Percentiles rank a stretch among this genome's conserved stretches.
Evolutionary conservation across 202 grass and related monocot genomes (phyloP).

Genomic region (Elaeis oleifera): DNA sequence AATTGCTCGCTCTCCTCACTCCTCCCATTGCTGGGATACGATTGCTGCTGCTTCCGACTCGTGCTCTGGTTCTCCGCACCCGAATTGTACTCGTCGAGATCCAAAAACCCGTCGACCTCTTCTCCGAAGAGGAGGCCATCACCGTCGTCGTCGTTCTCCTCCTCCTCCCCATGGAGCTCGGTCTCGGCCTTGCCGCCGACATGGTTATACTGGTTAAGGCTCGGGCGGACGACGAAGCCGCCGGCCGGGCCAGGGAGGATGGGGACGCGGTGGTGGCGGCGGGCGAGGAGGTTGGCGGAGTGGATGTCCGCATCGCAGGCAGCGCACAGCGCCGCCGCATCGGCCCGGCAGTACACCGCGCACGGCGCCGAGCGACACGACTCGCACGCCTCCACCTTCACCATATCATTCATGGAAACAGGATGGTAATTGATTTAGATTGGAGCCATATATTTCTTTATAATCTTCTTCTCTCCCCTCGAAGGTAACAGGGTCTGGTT

Average conservation of each 20-base stretch:
- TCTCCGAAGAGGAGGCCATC: conserved; percentile 16
- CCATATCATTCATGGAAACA: conserved; percentile 9
- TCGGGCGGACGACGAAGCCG: conserved; percentile 22
- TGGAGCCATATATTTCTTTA: background rate
- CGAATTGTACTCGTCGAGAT: conserved; percentile 24
- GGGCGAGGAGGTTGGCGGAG: conserved; percentile 39
- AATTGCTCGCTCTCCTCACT: conserved; percentile 26
- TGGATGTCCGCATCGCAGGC: conserved; percentile 38
- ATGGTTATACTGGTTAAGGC: conserved; percentile 24
- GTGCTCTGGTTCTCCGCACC: background rate
- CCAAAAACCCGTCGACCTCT: conserved; percentile 40
- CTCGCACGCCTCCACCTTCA: conserved; percentile 36
- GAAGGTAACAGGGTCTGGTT: too few species aligned
- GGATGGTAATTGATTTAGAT: background rate
- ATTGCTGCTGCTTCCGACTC: background rate
- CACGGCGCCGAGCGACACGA: conserved; percentile 34
- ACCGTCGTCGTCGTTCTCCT: conserved; percentile 16
- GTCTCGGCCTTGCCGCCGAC: background rate
- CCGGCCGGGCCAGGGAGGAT: conserved; percentile 4
- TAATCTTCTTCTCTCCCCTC: too few species aligned
- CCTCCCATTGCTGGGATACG: background rate
- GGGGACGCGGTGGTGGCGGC: conserved; percentile 38
- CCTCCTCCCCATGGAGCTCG: background rate
- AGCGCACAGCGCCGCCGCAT: conserved; percentile 31
- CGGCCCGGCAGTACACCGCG: conserved; percentile 33